Evolutionary conservation across 345 rosid species (phyloP).

Genomic region (Theobroma cacao): DNA sequence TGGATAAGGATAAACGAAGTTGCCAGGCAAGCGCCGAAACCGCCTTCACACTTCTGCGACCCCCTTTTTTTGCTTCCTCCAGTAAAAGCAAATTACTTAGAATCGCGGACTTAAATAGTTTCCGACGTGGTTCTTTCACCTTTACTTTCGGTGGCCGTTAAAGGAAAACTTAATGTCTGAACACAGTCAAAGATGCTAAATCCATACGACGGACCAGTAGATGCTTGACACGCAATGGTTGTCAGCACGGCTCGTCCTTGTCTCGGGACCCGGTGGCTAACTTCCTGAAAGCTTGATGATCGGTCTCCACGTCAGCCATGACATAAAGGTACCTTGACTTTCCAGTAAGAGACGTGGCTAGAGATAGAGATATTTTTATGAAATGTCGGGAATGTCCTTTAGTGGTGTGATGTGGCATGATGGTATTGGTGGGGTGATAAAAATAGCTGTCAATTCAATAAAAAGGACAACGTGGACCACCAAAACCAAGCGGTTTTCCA

Average conservation of each 20-base stretch:
- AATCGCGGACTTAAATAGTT: not conserved
- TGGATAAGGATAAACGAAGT: conserved; percentile 27
- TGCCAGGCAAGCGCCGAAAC: conserved; percentile 17
- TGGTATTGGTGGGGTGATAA: no score
- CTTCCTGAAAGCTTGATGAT: not conserved
- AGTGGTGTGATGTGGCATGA: no score
- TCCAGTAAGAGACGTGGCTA: not conserved
- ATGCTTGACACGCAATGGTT: not conserved
- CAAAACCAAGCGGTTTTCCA: no score
- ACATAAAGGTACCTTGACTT: not conserved
- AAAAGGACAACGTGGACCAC: not conserved
- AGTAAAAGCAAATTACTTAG: not conserved
- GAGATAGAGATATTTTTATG: not conserved
- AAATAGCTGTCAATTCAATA: no score
- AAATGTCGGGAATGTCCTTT: not conserved
- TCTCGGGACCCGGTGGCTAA: not conserved
- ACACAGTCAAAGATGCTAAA: not conserved
- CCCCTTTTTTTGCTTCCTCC: not conserved
- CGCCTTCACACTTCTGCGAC: conserved; percentile 11
- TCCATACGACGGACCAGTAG: conserved; percentile 1
- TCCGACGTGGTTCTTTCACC: conserved; percentile 10
- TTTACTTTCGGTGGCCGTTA: conserved; percentile 26
- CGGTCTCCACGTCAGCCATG: conserved; percentile 13
- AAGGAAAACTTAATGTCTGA: not conserved
- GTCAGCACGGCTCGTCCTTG: not conserved